These are phyloP conservation scores for Phoma herbarum DNA, from an alignment of 2,329 filamentous ascomycete species.

Conservation along the genomic window DNA sequence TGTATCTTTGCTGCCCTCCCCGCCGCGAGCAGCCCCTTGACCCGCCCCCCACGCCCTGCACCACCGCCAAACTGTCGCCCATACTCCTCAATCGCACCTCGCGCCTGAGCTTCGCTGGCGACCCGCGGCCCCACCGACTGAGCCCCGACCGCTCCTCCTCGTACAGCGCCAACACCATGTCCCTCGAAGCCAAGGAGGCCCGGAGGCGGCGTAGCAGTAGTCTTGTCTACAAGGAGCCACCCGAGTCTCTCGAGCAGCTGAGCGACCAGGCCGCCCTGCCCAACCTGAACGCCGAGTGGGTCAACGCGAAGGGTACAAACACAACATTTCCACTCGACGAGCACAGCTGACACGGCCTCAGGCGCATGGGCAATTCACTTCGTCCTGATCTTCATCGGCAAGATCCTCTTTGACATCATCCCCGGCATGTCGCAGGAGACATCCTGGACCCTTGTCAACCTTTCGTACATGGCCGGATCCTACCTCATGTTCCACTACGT, in stretches of 20 bases:
- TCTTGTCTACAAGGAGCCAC: constrained; percentile 96
- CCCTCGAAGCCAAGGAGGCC: constrained; percentile 63
- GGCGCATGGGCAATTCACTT: constrained; percentile 98
- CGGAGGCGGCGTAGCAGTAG: constrained; percentile 96
- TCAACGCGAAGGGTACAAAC: constrained; percentile 89
- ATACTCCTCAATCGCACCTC: constrained; percentile 85
- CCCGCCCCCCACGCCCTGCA: constrained; percentile 47
- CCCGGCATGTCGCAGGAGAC: constrained; percentile 97
- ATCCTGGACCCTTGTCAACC: constrained; percentile 98
- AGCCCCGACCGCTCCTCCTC: constrained; percentile 36
- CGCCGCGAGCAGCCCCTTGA: constrained; percentile 2
- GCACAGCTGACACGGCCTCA: constrained; percentile 51
- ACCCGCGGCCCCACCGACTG: constrained; percentile 63
- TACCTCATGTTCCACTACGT: constrained; percentile 99
- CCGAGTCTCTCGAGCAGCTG: constrained; percentile 96
- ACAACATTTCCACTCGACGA: background rate
- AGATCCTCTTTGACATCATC: constrained; percentile 97
- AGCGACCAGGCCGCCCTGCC: constrained; percentile 94
- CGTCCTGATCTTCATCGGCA: constrained; percentile 87
- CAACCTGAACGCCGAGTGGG: constrained; percentile 98
- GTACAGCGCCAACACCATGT: constrained; percentile 41
- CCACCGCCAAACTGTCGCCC: constrained; percentile 97
- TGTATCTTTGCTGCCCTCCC: constrained; percentile 14
- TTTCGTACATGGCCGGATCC: constrained; percentile 98
- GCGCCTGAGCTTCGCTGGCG: constrained; percentile 82